Percentiles rank a stretch among this genome's conserved stretches.
Conservation (phyloP, 768 basidiomycete genomes). For the Tulasnella sp. region DNA sequence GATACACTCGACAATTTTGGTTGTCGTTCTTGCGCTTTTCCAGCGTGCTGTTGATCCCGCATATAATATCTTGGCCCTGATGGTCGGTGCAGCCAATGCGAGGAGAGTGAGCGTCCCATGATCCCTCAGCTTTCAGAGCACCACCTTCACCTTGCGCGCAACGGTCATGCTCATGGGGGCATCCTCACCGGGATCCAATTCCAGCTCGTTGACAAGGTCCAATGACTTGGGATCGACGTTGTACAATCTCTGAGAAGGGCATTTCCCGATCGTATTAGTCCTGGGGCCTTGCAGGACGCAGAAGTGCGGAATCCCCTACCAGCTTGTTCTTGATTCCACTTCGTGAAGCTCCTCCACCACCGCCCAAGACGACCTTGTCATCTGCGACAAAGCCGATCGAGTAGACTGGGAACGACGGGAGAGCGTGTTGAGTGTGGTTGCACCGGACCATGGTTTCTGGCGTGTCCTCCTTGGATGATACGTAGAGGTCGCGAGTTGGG, state of each 20-base stretch:
- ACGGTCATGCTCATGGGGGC: conserved; percentile 94
- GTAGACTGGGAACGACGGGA: conserved; percentile 84
- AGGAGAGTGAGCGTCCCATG: background rate
- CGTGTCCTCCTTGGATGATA: background rate
- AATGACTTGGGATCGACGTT: conserved; percentile 50
- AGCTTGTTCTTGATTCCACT: conserved; percentile 94
- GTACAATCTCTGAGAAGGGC: conserved; percentile 58
- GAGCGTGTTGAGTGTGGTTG: conserved; percentile 69
- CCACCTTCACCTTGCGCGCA: conserved; percentile 49
- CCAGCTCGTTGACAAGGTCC: conserved; percentile 59
- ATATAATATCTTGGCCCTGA: conserved; percentile 51
- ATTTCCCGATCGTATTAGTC: background rate
- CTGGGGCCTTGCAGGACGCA: background rate
- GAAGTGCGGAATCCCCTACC: conserved; percentile 47
- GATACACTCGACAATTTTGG: conserved; percentile 77
- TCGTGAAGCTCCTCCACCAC: conserved; percentile 80
- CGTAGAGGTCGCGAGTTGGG: background rate
- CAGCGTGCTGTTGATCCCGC: conserved; percentile 79
- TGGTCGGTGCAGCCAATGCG: conserved; percentile 20
- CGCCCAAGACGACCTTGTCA: conserved; percentile 69
- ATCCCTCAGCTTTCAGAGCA: background rate
- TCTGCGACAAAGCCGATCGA: conserved; percentile 74
- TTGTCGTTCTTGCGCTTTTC: conserved; percentile 67
- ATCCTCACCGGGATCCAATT: conserved; percentile 79
- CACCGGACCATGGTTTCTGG: conserved; percentile 58